These are phyloP conservation scores for Chlamydomonas schloesseri DNA, from an alignment of 139 green algal genomes.

Conservation along the genomic window DNA sequence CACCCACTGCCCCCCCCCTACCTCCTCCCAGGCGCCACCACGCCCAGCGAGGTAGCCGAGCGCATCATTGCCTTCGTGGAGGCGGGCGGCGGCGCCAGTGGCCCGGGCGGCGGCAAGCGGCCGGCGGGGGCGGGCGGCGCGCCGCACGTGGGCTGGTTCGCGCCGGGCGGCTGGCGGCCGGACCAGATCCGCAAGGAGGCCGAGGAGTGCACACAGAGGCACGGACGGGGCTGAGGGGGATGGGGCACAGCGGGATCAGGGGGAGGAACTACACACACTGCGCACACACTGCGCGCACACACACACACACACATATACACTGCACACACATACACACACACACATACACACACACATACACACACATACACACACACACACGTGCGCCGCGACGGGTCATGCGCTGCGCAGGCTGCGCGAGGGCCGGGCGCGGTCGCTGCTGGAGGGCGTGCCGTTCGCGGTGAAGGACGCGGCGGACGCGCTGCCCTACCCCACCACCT, in stretches of 20 bases:
- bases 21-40: slow-evolving; percentile 36
- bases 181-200: background rate
- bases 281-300: too few relatives aligned
- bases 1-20: too few relatives aligned
- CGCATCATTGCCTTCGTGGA: slow-evolving; percentile 50
- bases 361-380: too few relatives aligned
- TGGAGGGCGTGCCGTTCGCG: slow-evolving; percentile 89
- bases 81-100: slow-evolving; percentile 25
- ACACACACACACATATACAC: too few relatives aligned
- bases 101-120: slow-evolving; percentile 37
- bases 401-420: slow-evolving; percentile 47
- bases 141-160: slow-evolving; percentile 3
- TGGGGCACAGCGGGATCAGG: too few relatives aligned
- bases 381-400: too few relatives aligned
- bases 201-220: background rate
- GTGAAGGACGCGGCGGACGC: slow-evolving; percentile 88
- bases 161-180: background rate
- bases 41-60: slow-evolving; percentile 67
- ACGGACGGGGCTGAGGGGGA: too few relatives aligned
- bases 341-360: too few relatives aligned
- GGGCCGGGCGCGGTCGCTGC: slow-evolving; percentile 61
- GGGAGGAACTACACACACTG: too few relatives aligned
- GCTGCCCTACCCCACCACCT: slow-evolving; percentile 77
- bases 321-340: too few relatives aligned
- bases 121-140: slow-evolving; percentile 40